Evolutionary conservation across 1,284 basidiomycete genomes (phyloP), one percentile per base, ranked within the genome.

Genomic region (Cerrena zonata): DNA sequence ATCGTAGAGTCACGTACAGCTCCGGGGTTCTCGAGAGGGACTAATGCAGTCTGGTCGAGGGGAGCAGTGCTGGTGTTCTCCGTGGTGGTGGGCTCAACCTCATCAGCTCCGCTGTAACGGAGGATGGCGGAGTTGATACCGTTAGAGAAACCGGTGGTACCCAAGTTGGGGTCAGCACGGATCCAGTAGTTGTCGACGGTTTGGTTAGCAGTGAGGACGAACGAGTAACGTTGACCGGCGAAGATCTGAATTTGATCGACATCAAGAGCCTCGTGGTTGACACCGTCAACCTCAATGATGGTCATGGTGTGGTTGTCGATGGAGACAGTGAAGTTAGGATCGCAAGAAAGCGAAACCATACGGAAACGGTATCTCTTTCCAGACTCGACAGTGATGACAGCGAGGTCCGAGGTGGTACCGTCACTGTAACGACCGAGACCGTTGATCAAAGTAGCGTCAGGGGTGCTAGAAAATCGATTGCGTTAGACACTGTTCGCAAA

Each of bases 371-470:
- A 47, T 34, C 45, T 47, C 50, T 75, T 69, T 36, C 65, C 58
- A 25, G 55, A 45, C 7, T 50, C 45, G 7, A 70, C 69, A 10
- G 53, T 60, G 41, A 73, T 61, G 4, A 72, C 64, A 1, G 70
- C 59, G 21, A 72, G 54, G 2, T 61, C 30, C 15, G 60, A 53
- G 3, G 56, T 52, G 4, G 64, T 53, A 5, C 58, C 58, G 7
- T 61, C 62, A 2, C 24, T 15, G 49, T 55, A 68, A 3, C 69
- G 62, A 4, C 76, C 76, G 23, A 65, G 58, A 4, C 76, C 74
- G 49, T 84, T 84, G 61, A 85, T 78, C 2, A 83, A 60, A 2
- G 75, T 78, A 0, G 73, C 49, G 39, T 58, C 51, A 12, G 57
- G n/a, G 27, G 40, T 43, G 3, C 50, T 52, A 18, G 13, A 3